phyloP scores from a whole-genome alignment of 345 rosid genomes.

The Syzygium aromaticum region DNA sequence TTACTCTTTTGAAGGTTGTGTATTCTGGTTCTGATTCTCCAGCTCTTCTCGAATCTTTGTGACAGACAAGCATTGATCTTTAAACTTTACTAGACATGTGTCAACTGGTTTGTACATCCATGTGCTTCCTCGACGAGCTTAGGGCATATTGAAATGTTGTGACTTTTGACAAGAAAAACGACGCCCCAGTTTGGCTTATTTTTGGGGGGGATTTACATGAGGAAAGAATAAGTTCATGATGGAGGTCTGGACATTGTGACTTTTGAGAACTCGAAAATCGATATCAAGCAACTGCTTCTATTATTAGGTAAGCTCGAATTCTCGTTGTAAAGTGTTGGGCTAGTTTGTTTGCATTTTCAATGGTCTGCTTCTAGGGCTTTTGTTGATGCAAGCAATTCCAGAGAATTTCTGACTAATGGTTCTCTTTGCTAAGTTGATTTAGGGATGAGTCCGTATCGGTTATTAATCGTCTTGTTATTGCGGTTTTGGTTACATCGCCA shows the following conservation, averaged over 20 bases:
- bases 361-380: not conserved
- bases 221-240: not conserved
- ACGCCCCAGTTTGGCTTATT: not conserved
- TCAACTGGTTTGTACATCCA: not conserved
- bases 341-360: not conserved
- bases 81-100: not conserved
- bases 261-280: not conserved
- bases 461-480: not conserved
- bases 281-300: not conserved
- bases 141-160: not conserved
- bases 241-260: not conserved
- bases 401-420: not conserved
- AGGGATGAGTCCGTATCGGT: not conserved
- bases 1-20: not conserved
- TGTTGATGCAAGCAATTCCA: not conserved
- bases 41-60: not conserved
- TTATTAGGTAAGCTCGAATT: not conserved
- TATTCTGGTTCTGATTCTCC: not conserved
- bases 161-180: not conserved
- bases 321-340: not conserved
- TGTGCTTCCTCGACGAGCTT: not conserved
- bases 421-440: not conserved
- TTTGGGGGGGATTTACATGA: not conserved
- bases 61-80: not conserved
- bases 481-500: not conserved